Percentiles rank a stretch among this genome's conserved stretches.
These are phyloP conservation scores for Corinectria fuckeliana DNA, from an alignment of 2,329 filamentous ascomycete genomes.

Conservation along the genomic window DNA sequence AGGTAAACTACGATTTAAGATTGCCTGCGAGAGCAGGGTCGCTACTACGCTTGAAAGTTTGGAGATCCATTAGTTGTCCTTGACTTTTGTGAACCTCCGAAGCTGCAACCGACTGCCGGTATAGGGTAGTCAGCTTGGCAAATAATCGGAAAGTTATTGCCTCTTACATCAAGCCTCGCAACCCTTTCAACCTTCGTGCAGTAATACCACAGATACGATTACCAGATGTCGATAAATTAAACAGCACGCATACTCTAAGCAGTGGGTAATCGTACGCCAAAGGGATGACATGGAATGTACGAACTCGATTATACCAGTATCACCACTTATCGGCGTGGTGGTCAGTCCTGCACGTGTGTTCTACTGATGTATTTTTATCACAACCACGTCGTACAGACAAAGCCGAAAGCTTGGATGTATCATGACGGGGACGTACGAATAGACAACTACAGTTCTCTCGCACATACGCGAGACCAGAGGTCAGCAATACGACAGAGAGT, in stretches of 20 bases:
- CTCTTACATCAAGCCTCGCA: no score
- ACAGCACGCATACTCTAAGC: no score
- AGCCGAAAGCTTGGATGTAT: background rate
- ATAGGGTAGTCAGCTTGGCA: background rate
- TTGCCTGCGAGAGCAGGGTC: no score
- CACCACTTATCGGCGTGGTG: background rate
- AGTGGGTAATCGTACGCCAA: no score
- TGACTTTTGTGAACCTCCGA: background rate
- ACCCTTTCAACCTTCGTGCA: no score
- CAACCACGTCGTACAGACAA: background rate
- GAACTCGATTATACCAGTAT: background rate
- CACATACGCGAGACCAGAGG: constrained; percentile 2
- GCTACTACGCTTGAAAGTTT: no score
- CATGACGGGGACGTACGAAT: background rate
- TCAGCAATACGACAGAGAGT: background rate
- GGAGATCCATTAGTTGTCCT: no score
- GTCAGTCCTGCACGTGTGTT: background rate
- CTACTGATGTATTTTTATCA: background rate
- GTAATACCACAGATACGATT: no score
- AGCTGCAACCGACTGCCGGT: no score
- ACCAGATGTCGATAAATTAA: no score
- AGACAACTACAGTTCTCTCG: background rate
- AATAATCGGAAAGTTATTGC: no score
- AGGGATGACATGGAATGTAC: background rate
- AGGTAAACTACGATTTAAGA: no score